Evolutionary conservation across 2,329 filamentous ascomycete species (phyloP), one percentile per base, ranked within the genome.

Genomic region (Exophiala viscosa): DNA sequence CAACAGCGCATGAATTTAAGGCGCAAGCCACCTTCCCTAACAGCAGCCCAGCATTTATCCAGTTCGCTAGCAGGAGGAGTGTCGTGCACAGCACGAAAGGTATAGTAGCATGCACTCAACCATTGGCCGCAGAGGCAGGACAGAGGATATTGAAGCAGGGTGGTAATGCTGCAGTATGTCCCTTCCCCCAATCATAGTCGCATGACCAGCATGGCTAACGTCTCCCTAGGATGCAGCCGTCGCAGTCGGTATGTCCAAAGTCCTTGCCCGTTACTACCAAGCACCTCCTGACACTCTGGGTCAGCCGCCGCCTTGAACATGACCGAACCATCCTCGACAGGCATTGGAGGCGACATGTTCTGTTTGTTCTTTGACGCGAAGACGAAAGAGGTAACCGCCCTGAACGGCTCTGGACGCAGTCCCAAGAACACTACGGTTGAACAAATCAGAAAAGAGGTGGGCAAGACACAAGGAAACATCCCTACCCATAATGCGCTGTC

Each of bases 311-410:
- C 85, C 4, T 77, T 99, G 51, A 97, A 96, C 71, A 82, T 97
- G 66, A 96, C 92, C 0, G 93, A 99, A 67, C 93, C 93, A 6
- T 84, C 85, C 54, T 93, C 88, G 5, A 97, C 93, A 0, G 93
- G 93, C 36, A 96, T 99, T 55, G 93, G 93, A 52, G 93, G 93
- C 58, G 93, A 99, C 72, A 90, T 96, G 84, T 99, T 97, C 73
- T 91, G 91, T 69, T 82, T 97, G 33, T 96, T 83, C 77, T 97
- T 92, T 75, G 82, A 95, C 67, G 89, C 90, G 38, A 81, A 86
- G 62, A 88, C 85, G 0, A 87, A 87, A 66, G 87, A 87, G 58
- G 86, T 97, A 7, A 86, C 84, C 49, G 88, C 90, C 8, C 75
- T 97, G 70, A 99, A 99, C 70, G 93, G 91, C 15, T 96, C 91